Evolutionary conservation across 1,284 basidiomycete species (phyloP).

Genomic region (Cutaneotrichosporon sp.): DNA sequence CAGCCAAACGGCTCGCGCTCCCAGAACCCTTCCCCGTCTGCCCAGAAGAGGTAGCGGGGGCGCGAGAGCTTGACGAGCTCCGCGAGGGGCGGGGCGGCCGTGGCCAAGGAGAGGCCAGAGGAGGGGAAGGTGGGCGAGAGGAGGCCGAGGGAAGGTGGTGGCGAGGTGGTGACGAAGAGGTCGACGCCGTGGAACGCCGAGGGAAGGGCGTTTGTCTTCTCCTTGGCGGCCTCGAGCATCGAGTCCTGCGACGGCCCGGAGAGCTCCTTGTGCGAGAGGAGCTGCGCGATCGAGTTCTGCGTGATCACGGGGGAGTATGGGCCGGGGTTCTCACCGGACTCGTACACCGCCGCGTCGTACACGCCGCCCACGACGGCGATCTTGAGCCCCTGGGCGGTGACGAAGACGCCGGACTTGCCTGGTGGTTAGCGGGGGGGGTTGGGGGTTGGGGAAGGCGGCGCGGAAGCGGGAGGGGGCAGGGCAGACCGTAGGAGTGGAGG

Average conservation of each 20-base stretch:
- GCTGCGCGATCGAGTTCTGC: constrained; percentile 66
- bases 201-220: constrained; percentile 62
- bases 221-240: constrained; percentile 70
- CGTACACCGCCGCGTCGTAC: constrained; percentile 65
- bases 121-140: constrained; percentile 61
- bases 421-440: neutral
- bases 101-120: constrained; percentile 55
- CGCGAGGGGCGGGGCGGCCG: constrained; percentile 63
- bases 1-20: constrained; percentile 87
- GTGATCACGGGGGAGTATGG: constrained; percentile 71
- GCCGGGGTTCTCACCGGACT: constrained; percentile 50
- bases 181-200: constrained; percentile 66
- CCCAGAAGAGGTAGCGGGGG: constrained; percentile 57
- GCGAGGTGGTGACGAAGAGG: constrained; percentile 76
- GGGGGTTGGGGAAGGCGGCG: too few relatives aligned
- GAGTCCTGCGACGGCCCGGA: constrained; percentile 54
- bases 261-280: constrained; percentile 59
- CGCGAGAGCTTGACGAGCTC: constrained; percentile 61
- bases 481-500: neutral
- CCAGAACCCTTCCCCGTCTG: constrained; percentile 70
- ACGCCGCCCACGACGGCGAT: constrained; percentile 81
- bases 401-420: constrained; percentile 83
- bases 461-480: too few relatives aligned
- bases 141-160: constrained; percentile 70
- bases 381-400: constrained; percentile 77